Evolutionary conservation across 2,329 filamentous ascomycete genomes (phyloP).

Genomic region (Exophiala spinifera): DNA sequence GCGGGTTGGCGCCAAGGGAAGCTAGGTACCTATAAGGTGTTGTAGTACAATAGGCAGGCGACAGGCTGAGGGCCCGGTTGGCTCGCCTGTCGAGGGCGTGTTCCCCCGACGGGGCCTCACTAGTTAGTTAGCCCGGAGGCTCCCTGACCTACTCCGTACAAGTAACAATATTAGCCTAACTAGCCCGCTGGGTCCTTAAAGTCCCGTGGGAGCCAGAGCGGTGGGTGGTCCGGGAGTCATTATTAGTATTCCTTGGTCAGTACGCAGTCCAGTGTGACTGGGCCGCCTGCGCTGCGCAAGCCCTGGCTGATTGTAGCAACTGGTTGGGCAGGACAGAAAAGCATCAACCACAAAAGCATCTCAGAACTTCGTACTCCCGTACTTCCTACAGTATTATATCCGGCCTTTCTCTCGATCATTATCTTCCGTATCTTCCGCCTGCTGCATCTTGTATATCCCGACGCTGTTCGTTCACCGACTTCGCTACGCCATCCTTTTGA

Average conservation of each 20-base stretch:
- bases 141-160: background rate
- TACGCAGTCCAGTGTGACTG: background rate
- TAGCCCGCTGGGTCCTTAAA: no score
- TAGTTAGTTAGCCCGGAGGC: no score
- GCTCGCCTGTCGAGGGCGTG: background rate
- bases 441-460: background rate
- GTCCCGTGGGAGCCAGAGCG: no score
- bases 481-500: background rate
- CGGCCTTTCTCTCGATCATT: background rate
- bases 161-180: no score
- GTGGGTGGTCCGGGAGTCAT: background rate
- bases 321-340: background rate
- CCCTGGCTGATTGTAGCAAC: background rate
- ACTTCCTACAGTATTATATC: background rate
- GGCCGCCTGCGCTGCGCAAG: background rate
- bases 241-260: background rate
- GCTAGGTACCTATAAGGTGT: no score
- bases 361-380: background rate
- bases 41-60: no score
- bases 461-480: background rate
- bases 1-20: conserved; percentile 5
- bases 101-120: background rate
- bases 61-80: background rate
- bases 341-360: conserved; percentile 3
- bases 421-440: background rate